Base-by-base conservation (phyloP, 75 land plant species). In the Sequoiadendron giganteum region DNA sequence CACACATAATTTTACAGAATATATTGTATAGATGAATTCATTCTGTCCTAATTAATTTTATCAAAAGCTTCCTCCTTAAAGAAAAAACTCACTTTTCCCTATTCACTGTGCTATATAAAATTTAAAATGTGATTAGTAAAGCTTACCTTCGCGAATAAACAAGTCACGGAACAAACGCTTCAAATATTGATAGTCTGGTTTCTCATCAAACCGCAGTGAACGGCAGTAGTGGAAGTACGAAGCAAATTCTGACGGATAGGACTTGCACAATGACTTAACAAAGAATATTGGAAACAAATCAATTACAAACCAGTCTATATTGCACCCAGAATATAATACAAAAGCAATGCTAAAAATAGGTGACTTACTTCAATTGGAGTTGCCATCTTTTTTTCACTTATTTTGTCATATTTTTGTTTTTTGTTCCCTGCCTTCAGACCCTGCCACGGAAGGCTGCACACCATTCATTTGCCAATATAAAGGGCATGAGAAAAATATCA, bases 341-440 rank as follows among this genome's bases (percentile, higher is more conserved):
- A 85, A 13, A 85, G 4, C 54, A 75, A 85, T n/a, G n/a, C 14
- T 34, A 85, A 85, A 85, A 10, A 85, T 28, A n/a, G 49, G 68
- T 56, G 65, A 85, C 77, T 85, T 83, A 97, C 99, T 92, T 97
- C 99, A 91, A 96, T 94, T 36, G 99, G 93, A 89, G 99, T 97
- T 38, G 97, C 94, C 85, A 97, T 88, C 91, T 97, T 97, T 89
- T 95, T 97, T 89, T 96, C 98, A 93, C 98, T 93, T 85, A 97
- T 97, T 88, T 97, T 97, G 73, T 97, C 99, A 94, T 97, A 95
- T 84, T 96, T 97, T 88, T 97, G 98, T 92, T 97, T 97, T 91
- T 97, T 97, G 43, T 98, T 97, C 55, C 95, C 96, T 87, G 99
- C 99, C 91, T 96, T 97, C 83, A 97, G 89, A 48, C 99, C 99